These are phyloP conservation scores for Suhomyces xylopsoci DNA, from an alignment of 805 yeast genomes.

Conservation along the genomic window DNA sequence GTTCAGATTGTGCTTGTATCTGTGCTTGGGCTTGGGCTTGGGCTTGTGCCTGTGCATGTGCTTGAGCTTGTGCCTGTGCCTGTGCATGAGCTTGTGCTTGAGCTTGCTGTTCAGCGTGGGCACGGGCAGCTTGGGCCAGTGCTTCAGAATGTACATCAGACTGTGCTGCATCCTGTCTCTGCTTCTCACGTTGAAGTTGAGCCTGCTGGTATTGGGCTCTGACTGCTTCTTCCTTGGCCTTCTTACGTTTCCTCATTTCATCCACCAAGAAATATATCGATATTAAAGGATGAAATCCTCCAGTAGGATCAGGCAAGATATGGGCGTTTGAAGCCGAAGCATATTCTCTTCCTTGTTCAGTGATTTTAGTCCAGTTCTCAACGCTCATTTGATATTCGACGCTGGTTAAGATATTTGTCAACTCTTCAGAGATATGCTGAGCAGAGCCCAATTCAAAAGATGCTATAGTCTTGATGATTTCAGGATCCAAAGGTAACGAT, in stretches of 20 bases:
- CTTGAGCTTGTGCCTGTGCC: not conserved
- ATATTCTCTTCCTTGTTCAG: constrained; percentile 37
- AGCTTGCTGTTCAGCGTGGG: not conserved
- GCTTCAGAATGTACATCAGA: constrained; percentile 4
- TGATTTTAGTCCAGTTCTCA: constrained; percentile 56
- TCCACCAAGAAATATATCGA: constrained; percentile 84
- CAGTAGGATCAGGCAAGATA: constrained; percentile 68
- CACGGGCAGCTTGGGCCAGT: constrained; percentile 2
- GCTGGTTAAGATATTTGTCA: constrained; percentile 58
- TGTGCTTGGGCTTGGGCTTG: not conserved
- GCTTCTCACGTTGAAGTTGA: constrained; percentile 13
- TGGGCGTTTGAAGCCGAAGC: constrained; percentile 32
- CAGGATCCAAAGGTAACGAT: constrained; percentile 60
- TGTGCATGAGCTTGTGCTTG: not conserved
- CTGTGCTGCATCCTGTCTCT: constrained; percentile 2
- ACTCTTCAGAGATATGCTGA: constrained; percentile 52
- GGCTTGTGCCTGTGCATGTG: not conserved
- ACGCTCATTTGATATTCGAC: constrained; percentile 62
- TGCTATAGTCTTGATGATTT: constrained; percentile 71
- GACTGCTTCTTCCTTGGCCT: constrained; percentile 51
- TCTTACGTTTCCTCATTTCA: constrained; percentile 75
- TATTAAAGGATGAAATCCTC: constrained; percentile 82
- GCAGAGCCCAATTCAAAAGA: constrained; percentile 75
- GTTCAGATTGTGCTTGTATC: not conserved
- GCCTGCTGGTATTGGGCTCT: constrained; percentile 25